Evolutionary conservation across 2,329 filamentous ascomycete species (phyloP), one percentile per base, ranked within the genome.

Genomic region (Venturia nashicola): DNA sequence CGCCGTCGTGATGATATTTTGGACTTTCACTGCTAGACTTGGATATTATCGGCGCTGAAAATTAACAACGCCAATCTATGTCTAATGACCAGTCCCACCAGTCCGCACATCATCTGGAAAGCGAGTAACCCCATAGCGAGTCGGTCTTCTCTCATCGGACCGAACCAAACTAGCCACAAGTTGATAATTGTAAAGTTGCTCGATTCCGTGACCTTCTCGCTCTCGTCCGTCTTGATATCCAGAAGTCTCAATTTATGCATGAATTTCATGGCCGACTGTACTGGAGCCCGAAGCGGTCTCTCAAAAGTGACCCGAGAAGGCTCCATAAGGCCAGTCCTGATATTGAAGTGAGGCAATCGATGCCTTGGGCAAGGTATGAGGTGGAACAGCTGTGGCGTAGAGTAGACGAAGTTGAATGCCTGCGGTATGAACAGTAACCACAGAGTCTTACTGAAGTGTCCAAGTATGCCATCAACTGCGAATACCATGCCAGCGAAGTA

Each of bases 401-500:
- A 97, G 79, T 97, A 99, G 68, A 93, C 72, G 73, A 97, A 97
- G 79, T 99, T 99, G 83, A 95, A 91, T 70, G 95, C 89, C 77
- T 99, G 94, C 16, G 94, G 94, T 46, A 96, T 82, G 69, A 99
- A 88, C 9, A 99, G 82, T 61, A 99, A 83, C 64, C 96, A 83
- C 57, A 99, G 82, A 0, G 94, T 99, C 78, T 99, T 99, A 79
- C 90, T 95, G 78, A 99, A 99, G 78, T 99, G 94, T 32, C 94
- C 94, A 62, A 97, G 82, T 71, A 99, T 97, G 67, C 91, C 91
- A 68, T 97, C 94, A 55, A 97, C 92, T 63, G 93, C 94, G 73
- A 99, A 99, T 46, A 97, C 90, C 91, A 99, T 99, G 68, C 94
- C 94, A 0, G 94, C 94, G 75, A 99, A 97, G 78, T 99, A 99